Conservation (phyloP, 371 early-diverging fungal species). For the Syncephalastrum sp. region DNA sequence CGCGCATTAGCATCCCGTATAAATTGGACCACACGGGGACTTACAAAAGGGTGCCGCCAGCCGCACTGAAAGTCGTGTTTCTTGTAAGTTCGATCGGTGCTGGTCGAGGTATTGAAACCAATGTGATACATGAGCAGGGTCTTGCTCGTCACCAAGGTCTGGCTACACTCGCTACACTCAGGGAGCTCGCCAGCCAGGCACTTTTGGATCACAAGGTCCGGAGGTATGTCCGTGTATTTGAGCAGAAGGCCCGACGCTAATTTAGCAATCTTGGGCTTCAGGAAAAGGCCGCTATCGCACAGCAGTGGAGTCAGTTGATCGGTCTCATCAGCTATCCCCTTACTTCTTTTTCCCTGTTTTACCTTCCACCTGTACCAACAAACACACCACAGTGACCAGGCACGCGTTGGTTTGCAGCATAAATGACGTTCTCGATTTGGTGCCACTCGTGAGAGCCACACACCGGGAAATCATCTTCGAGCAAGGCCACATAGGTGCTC, state of each 20-base stretch:
- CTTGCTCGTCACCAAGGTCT: conserved; percentile 51
- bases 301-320: background rate
- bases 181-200: conserved; percentile 52
- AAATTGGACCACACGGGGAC: conserved; percentile 15
- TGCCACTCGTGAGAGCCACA: conserved; percentile 55
- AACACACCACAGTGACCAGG: conserved; percentile 61
- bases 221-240: conserved; percentile 38
- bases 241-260: conserved; percentile 43
- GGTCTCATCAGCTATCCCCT: background rate
- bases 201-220: conserved; percentile 59
- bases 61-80: conserved; percentile 63
- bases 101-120: conserved; percentile 63
- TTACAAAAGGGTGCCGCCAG: conserved; percentile 69
- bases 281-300: conserved; percentile 42
- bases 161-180: conserved; percentile 38
- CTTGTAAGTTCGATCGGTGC: conserved; percentile 51
- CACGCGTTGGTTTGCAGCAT: conserved; percentile 39
- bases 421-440: conserved; percentile 52
- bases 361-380: conserved; percentile 66
- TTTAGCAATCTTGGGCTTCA: conserved; percentile 47
- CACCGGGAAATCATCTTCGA: conserved; percentile 66
- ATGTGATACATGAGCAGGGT: conserved; percentile 59
- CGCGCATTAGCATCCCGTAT: background rate
- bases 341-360: background rate
- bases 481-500: conserved; percentile 49